Evolutionary conservation across 345 rosid species (phyloP).

Genomic region (Rhodomyrtus tomentosa): DNA sequence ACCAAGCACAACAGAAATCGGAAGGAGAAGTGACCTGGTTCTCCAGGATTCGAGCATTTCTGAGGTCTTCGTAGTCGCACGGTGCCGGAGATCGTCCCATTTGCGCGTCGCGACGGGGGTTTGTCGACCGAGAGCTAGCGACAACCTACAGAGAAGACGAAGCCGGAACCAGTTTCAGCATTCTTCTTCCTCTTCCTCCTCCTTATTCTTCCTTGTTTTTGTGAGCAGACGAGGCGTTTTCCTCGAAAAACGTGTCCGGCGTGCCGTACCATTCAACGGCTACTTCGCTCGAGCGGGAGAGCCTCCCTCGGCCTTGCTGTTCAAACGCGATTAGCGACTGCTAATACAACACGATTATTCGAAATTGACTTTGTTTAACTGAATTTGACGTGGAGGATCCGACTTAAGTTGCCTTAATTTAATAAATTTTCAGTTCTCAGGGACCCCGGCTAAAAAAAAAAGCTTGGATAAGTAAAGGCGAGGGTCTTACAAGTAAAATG

Average conservation of each 20-base stretch:
- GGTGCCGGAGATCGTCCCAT: not conserved
- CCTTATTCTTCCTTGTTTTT: not conserved
- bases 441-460: too few relatives aligned
- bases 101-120: not conserved
- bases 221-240: not conserved
- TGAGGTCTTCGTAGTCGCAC: slow-evolving; percentile 19
- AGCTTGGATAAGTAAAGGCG: too few relatives aligned
- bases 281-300: not conserved
- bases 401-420: too few relatives aligned
- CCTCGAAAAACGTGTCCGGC: not conserved
- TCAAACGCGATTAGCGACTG: too few relatives aligned
- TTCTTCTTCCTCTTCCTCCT: not conserved
- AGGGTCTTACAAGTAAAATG: too few relatives aligned
- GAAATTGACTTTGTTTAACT: too few relatives aligned
- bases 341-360: too few relatives aligned
- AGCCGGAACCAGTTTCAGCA: not conserved
- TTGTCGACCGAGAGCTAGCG: not conserved
- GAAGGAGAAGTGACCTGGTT: slow-evolving; percentile 12
- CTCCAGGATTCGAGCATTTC: slow-evolving; percentile 22
- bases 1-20: not conserved
- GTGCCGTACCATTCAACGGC: not conserved
- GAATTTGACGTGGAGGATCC: too few relatives aligned
- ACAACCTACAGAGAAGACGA: not conserved
- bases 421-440: too few relatives aligned
- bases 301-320: too few relatives aligned